These are phyloP conservation scores for Saturnispora kantuleensis DNA, from an alignment of 805 yeast genomes.

Conservation along the genomic window DNA sequence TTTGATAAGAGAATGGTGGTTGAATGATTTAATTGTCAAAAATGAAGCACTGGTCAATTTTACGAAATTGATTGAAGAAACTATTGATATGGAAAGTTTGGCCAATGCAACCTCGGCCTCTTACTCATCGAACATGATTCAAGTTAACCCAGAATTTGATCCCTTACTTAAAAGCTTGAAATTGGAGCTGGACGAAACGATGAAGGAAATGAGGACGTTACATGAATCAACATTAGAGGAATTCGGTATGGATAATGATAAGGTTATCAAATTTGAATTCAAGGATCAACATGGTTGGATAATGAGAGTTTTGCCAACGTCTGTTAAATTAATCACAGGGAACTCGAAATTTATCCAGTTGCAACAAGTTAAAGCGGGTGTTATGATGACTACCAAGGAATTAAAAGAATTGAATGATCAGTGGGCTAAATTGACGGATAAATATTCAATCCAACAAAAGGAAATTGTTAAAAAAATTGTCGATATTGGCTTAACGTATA, in stretches of 20 bases:
- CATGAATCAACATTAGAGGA: conserved; percentile 65
- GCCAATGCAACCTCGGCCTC: conserved; percentile 56
- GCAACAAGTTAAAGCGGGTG: conserved; percentile 92
- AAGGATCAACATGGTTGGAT: conserved; percentile 92
- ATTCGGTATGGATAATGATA: conserved; percentile 71
- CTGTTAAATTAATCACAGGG: conserved; percentile 69
- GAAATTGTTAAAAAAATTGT: conserved; percentile 77
- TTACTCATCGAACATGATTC: conserved; percentile 32
- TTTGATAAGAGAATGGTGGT: conserved; percentile 45
- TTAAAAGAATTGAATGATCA: conserved; percentile 52
- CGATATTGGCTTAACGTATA: conserved; percentile 68
- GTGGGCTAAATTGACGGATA: conserved; percentile 47
- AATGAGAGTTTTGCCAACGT: conserved; percentile 82
- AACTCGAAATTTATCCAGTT: conserved; percentile 57
- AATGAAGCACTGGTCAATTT: conserved; percentile 50
- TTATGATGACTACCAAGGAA: conserved; percentile 70
- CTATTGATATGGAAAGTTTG: conserved; percentile 77
- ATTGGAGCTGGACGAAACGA: conserved; percentile 43
- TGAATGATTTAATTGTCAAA: conserved; percentile 41
- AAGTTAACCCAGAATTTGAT: conserved; percentile 85
- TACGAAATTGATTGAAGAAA: conserved; percentile 83
- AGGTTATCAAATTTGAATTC: conserved; percentile 80
- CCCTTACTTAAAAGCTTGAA: conserved; percentile 58
- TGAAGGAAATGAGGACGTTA: conserved; percentile 43
- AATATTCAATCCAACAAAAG: conserved; percentile 67